A percentile compares a stretch with the other conserved stretches of the same genome.
Evolutionary conservation across 352 stramenopile species (phyloP).

Genomic region (Globisporangium cystogenes): DNA sequence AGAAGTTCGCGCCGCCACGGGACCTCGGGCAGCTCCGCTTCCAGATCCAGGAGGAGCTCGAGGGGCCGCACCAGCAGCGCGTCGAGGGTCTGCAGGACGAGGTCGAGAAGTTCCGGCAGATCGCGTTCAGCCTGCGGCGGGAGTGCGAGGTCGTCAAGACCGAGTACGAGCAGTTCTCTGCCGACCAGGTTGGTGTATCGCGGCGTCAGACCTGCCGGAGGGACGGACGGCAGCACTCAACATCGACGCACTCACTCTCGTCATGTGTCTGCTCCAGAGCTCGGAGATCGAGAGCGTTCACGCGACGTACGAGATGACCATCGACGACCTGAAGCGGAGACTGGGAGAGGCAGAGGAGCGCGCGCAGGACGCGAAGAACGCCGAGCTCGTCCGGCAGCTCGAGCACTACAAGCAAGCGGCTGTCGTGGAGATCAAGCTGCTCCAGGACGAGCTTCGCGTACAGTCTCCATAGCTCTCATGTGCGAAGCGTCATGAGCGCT

Average conservation of each 20-base stretch:
- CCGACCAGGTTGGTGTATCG: constrained; percentile 40
- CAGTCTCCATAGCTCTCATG: no score
- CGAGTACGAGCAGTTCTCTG: constrained; percentile 80
- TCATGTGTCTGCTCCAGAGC: constrained; percentile 31
- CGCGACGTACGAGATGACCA: constrained; percentile 56
- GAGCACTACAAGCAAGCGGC: constrained; percentile 47
- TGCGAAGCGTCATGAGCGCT: not conserved
- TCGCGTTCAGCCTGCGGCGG: constrained; percentile 56
- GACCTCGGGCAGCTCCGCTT: constrained; percentile 79
- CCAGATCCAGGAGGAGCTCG: constrained; percentile 80
- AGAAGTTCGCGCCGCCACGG: constrained; percentile 73
- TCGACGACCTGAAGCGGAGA: constrained; percentile 52
- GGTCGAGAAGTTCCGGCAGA: constrained; percentile 63
- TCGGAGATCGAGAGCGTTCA: constrained; percentile 65
- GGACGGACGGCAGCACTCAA: not conserved
- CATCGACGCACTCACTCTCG: not conserved
- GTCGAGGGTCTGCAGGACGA: constrained; percentile 58
- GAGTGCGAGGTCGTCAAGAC: constrained; percentile 81
- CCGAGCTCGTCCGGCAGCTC: constrained; percentile 40
- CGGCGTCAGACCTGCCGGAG: not conserved
- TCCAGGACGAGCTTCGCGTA: constrained; percentile 61
- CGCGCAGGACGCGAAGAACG: constrained; percentile 25
- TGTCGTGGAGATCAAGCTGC: constrained; percentile 54
- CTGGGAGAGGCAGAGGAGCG: constrained; percentile 38
- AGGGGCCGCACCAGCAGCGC: constrained; percentile 66